Evolutionary conservation across 495 filamentous ascomycete genomes (phyloP).

Genomic region (Podospora comata): DNA sequence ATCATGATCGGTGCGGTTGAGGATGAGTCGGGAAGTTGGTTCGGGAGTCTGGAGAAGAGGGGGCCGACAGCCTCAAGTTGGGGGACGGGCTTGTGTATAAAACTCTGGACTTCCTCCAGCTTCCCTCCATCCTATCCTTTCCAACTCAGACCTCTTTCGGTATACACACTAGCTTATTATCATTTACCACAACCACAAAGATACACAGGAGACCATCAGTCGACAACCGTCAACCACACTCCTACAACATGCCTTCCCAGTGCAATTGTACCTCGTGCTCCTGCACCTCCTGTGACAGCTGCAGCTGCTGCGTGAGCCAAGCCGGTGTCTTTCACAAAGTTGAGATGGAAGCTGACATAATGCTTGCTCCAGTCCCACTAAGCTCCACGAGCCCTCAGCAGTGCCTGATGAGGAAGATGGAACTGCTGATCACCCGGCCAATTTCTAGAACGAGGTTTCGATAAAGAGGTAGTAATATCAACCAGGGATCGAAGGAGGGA

Average conservation of each 20-base stretch:
- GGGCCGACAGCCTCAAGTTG: neutral
- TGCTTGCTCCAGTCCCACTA: neutral
- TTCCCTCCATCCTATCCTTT: neutral
- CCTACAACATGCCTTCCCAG: constrained; percentile 20
- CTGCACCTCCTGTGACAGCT: constrained; percentile 25
- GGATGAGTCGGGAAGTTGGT: neutral
- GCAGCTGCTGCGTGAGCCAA: constrained; percentile 29
- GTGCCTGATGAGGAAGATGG: neutral
- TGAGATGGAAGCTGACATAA: neutral
- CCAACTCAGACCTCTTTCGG: neutral
- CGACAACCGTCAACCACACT: neutral
- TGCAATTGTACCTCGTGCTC: constrained; percentile 30
- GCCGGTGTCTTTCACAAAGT: neutral
- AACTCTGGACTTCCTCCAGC: neutral
- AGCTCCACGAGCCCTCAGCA: neutral
- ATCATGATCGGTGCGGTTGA: neutral
- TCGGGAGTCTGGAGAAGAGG: neutral
- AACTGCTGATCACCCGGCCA: neutral
- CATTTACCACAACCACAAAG: neutral
- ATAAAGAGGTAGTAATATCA: neutral
- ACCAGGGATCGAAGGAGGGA: neutral
- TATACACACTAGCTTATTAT: neutral
- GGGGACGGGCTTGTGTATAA: neutral
- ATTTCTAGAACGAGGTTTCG: neutral
- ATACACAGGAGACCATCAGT: neutral